Base-by-base conservation (phyloP, 768 basidiomycete species). In the Leccinum broughii region DNA sequence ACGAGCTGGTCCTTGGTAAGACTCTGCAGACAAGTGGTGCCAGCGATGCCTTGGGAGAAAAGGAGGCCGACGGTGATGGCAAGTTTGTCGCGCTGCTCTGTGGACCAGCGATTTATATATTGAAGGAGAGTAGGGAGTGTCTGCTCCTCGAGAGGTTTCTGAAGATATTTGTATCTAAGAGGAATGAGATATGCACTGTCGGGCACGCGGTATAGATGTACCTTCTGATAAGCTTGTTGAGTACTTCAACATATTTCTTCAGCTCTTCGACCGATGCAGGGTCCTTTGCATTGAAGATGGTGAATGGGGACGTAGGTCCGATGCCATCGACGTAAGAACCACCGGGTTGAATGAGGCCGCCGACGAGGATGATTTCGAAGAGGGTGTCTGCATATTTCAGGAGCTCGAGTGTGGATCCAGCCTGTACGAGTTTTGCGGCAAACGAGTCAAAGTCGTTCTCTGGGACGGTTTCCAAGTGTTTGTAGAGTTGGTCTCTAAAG, bases 331-430 rank as follows among this genome's bases (percentile, higher is more conserved):
- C 69, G 77, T 92, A 95, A 68, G 81, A 85, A 61, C 96, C 96
- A 55, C 96, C 96, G 20, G 96, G 97, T 77, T 98, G 95, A 68
- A 99, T 86, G 64, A 99, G 89, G 46, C 94, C 93, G 53, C 96
- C 96, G 70, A 95, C 90, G 70, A 99, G 85, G 72, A 98, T 83
- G 79, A 97, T 85, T 78, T 99, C 95, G 77, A 97, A 98, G 68
- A 98, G 88, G 58, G 89, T 84, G 68, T 97, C 95, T 77, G 93
- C 92, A 88, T 98, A 98, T 80, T 97, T 97, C 76, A 95, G 87
- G 71, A 87, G 89, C 77, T 99, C 97, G 75, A 99, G 90, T 53
- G 92, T 88, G 26, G 89, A 86, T 48, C 95, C 96, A 58, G 95
- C 95, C 75, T 91, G 89, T 67, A 94, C 84, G 69, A 99, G 86